These are phyloP conservation scores for Sophora flavescens DNA, from an alignment of 306 rosid species.

Conservation along the genomic window DNA sequence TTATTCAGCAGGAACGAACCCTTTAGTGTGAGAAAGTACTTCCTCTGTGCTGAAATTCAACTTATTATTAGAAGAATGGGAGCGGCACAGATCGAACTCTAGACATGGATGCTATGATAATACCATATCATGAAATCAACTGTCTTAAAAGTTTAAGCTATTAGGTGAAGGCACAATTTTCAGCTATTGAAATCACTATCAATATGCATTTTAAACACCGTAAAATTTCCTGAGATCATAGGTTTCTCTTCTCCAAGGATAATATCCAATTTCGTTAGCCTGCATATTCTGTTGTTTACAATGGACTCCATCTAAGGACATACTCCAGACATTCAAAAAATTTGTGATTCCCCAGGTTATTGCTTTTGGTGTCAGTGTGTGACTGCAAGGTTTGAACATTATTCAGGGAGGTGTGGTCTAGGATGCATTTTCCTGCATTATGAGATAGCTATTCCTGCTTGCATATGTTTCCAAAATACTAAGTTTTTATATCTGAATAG, in stretches of 20 bases:
- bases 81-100: too few relatives aligned
- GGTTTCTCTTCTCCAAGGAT: neutral
- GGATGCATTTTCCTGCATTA: conserved; percentile 9
- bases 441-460: neutral
- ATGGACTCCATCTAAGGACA: too few relatives aligned
- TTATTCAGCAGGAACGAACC: neutral
- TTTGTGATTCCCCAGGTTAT: neutral
- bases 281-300: too few relatives aligned
- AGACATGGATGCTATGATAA: too few relatives aligned
- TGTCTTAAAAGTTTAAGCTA: too few relatives aligned
- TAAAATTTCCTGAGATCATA: neutral
- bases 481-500: neutral
- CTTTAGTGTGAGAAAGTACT: conserved; percentile 8
- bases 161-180: neutral
- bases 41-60: too few relatives aligned
- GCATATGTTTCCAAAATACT: neutral
- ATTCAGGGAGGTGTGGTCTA: neutral
- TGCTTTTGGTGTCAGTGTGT: neutral
- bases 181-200: neutral
- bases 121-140: too few relatives aligned
- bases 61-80: too few relatives aligned
- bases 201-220: neutral
- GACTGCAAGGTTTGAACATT: neutral
- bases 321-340: too few relatives aligned
- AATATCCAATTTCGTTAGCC: too few relatives aligned